A percentile compares a stretch with the other conserved stretches of the same genome.
Evolutionary conservation across 768 basidiomycete genomes (phyloP).

Genomic region (Infundibulicybe gibba): DNA sequence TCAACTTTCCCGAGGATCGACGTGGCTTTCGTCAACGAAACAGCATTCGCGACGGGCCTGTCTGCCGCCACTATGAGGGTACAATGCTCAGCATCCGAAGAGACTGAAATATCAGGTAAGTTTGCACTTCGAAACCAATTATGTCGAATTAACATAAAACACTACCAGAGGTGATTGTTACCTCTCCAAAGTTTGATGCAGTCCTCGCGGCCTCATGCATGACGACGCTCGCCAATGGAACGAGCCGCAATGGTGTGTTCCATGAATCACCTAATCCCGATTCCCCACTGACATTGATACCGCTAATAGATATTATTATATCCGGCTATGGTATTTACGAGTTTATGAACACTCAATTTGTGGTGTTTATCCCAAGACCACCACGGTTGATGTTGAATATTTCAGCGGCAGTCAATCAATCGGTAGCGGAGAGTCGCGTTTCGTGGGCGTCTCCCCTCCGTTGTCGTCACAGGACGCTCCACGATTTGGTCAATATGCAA

Average conservation of each 20-base stretch:
- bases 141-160: too few species aligned
- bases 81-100: conserved; percentile 4
- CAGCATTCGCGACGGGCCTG: conserved; percentile 8
- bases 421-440: too few species aligned
- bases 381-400: conserved; percentile 11
- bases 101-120: conserved; percentile 5
- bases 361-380: conserved; percentile 11
- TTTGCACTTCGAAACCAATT: neutral
- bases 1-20: conserved; percentile 11
- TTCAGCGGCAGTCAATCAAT: conserved; percentile 5
- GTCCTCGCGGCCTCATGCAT: conserved; percentile 12
- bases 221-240: conserved; percentile 5
- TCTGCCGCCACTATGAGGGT: conserved; percentile 13
- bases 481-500: conserved; percentile 9
- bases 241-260: conserved; percentile 10
- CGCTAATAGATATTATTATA: too few species aligned
- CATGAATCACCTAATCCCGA: too few species aligned
- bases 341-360: conserved; percentile 12
- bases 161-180: neutral
- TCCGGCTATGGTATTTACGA: too few species aligned
- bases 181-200: conserved; percentile 12
- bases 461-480: too few species aligned
- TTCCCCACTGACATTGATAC: too few species aligned
- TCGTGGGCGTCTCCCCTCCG: too few species aligned
- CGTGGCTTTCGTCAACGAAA: conserved; percentile 3